Base-by-base conservation (phyloP, 2,329 filamentous ascomycete species). In the Penicillium brevicompactum region DNA sequence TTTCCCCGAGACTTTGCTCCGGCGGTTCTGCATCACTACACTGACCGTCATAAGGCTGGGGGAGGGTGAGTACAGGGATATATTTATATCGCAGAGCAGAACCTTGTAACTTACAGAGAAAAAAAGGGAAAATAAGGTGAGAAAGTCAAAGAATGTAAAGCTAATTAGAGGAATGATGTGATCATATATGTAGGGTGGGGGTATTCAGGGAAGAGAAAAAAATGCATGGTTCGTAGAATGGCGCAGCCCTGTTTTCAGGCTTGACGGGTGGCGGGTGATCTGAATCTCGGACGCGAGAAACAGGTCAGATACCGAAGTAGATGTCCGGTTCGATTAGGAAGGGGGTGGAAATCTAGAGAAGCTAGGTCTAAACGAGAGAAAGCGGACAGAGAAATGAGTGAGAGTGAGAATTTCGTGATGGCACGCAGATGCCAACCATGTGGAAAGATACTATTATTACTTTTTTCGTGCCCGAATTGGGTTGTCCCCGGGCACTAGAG, bases 21-120 rank as follows among this genome's bases (percentile, higher is more conserved):
- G 68, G 56, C 70, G 70, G 56, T 68, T 71, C 56, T 74, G 67
- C 68, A 73, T 76, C 27, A 73, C 68, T 53, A 72, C 53, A 47
- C 63, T 71, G 38, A 65, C 61, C 48, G 69, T 72, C 71, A 75
- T 75, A 57, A 63, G 63, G 63, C 59, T 59, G 51, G 40, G 21
- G 38, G 22, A 45, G 13, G 41, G 37, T 18, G 43, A 41, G 38
- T 37, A 41, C 22, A 54, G 55, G 55, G 47, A 18, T 51, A 59
- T 59, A 57, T 18, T 18, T 53, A 60, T 40, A 58, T 57, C 43
- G 55, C 51, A 37, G 34, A 45, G 45, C 22, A 14, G 51, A 11
- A 58, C 58, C 52, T 44, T 30, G 57, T 58, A 21, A 47, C 44
- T 49, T 49, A 50, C 31, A 27, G 22, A 43, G 30, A 44, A 37